Conservation (phyloP, 176 grass and related monocot genomes). For the Areca catechu region DNA sequence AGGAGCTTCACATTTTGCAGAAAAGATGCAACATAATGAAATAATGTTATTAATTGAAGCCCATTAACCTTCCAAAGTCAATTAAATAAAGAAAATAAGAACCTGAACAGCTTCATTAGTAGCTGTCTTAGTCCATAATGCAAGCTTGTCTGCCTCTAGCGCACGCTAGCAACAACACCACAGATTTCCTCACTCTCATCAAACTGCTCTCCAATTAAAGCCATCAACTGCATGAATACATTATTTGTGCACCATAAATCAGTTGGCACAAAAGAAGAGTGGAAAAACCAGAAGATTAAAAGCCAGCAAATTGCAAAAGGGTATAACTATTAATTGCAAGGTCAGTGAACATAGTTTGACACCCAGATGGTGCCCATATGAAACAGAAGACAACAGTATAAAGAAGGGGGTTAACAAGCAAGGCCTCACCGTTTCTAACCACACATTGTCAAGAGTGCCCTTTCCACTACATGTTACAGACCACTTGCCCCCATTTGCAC, state of each 20-base stretch:
- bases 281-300: not conserved
- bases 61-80: too few relatives aligned
- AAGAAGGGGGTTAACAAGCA: not conserved
- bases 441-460: constrained; percentile 76
- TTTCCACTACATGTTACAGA: constrained; percentile 69
- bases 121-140: constrained; percentile 87
- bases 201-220: constrained; percentile 94
- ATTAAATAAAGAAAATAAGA: constrained; percentile 15
- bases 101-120: constrained; percentile 99
- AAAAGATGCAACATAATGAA: too few relatives aligned
- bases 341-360: too few relatives aligned
- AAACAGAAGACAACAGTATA: constrained; percentile 8
- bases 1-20: too few relatives aligned
- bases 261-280: not conserved
- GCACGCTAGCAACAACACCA: constrained; percentile 91
- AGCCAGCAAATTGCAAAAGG: too few relatives aligned
- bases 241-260: not conserved
- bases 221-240: constrained; percentile 64
- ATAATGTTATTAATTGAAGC: too few relatives aligned
- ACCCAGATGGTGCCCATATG: not conserved
- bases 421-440: constrained; percentile 63
- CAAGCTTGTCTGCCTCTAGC: constrained; percentile 75
- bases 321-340: too few relatives aligned
- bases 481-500: constrained; percentile 97
- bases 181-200: constrained; percentile 94